phyloP scores from a whole-genome alignment of 2,329 filamentous ascomycete genomes.

The Xylaria digitata region DNA sequence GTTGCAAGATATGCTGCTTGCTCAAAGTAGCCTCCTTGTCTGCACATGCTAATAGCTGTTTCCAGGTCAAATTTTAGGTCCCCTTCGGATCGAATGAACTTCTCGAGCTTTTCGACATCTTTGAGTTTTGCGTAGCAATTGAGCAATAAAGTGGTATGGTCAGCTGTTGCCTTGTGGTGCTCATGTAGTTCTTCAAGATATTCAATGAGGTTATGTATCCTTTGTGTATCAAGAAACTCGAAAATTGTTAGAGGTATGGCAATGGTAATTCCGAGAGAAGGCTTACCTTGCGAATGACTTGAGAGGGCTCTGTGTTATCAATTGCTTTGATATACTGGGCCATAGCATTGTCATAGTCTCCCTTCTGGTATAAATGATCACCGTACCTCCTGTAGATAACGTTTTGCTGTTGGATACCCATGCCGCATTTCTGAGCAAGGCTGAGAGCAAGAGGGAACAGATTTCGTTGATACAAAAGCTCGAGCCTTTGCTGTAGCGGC shows the following conservation, averaged over 20 bases:
- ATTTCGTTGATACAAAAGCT: conserved; percentile 93
- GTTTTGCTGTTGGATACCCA: conserved; percentile 85
- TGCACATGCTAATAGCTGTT: conserved; percentile 96
- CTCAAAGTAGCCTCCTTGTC: conserved; percentile 95
- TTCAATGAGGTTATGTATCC: conserved; percentile 96
- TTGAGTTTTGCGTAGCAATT: conserved; percentile 99
- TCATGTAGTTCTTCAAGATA: conserved; percentile 97
- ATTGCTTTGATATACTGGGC: conserved; percentile 97
- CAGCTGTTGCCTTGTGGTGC: conserved; percentile 89
- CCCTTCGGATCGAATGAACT: conserved; percentile 94
- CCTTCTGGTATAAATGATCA: conserved; percentile 93
- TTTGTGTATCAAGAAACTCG: conserved; percentile 93
- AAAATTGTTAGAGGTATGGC: conserved; percentile 40
- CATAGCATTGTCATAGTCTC: conserved; percentile 98
- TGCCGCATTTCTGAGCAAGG: conserved; percentile 86
- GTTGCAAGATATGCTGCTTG: conserved; percentile 96
- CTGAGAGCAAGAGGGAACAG: conserved; percentile 93
- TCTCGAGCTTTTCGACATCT: conserved; percentile 94
- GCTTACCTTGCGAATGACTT: conserved; percentile 87
- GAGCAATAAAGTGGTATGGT: conserved; percentile 92
- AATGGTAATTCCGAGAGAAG: background rate
- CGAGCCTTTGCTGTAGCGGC: conserved; percentile 86
- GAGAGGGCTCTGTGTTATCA: conserved; percentile 94
- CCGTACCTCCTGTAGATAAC: conserved; percentile 93
- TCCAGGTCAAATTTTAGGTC: conserved; percentile 97